A percentile compares a stretch with the other conserved stretches of the same genome.
Evolutionary conservation across 139 green algal species (phyloP).

Genomic region (Pedinophyceae sp.): DNA sequence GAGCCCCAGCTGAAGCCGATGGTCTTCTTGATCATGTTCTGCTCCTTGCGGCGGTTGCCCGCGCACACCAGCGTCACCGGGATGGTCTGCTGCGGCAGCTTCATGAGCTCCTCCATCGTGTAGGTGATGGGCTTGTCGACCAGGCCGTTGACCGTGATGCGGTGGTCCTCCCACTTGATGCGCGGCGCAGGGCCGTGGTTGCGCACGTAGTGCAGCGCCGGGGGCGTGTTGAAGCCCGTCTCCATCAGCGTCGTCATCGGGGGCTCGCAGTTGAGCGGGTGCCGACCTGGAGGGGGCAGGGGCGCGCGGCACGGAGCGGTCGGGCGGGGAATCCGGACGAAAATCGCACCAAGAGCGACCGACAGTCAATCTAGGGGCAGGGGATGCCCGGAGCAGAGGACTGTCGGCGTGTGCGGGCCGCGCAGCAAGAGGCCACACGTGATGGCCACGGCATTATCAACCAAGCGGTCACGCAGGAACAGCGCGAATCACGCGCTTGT

Average conservation of each 20-base stretch:
- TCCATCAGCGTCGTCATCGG: slow-evolving; percentile 57
- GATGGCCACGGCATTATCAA: too few species aligned
- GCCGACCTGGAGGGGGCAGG: too few species aligned
- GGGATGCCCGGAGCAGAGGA: too few species aligned
- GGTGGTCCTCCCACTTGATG: slow-evolving; percentile 38
- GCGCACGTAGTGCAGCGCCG: slow-evolving; percentile 56
- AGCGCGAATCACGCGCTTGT: too few species aligned
- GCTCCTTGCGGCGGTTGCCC: slow-evolving; percentile 90
- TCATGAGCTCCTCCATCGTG: slow-evolving; percentile 78
- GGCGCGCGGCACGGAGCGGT: too few species aligned
- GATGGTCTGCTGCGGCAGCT: slow-evolving; percentile 50
- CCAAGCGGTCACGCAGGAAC: too few species aligned
- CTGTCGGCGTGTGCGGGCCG: neutral
- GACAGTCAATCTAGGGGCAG: too few species aligned
- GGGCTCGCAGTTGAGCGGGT: slow-evolving; percentile 95
- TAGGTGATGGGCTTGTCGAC: slow-evolving; percentile 51
- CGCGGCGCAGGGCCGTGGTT: slow-evolving; percentile 11
- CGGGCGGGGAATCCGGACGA: neutral
- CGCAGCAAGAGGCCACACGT: too few species aligned
- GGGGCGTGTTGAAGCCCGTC: slow-evolving; percentile 65
- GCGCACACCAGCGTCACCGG: slow-evolving; percentile 68
- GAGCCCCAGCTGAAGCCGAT: slow-evolving; percentile 89
- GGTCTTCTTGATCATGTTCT: slow-evolving; percentile 97
- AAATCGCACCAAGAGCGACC: neutral
- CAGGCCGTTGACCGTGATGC: slow-evolving; percentile 56